Percentiles rank a stretch among this genome's conserved stretches.
Conservation (phyloP, 164 flowering plant species). For the Annona cherimola region DNA sequence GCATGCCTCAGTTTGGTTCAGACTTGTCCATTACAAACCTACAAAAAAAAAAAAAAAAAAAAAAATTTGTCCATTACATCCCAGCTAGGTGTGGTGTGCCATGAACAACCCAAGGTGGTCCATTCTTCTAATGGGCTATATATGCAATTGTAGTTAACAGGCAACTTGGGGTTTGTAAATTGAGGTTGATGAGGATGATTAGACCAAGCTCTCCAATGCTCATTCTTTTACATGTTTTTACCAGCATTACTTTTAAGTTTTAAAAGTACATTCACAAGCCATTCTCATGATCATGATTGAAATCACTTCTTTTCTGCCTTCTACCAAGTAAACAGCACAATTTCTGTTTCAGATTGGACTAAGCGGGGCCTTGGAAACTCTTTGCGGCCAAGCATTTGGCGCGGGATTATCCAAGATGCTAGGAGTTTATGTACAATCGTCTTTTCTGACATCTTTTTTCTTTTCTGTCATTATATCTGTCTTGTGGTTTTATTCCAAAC, state of each 20-base stretch:
- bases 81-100: too few relatives aligned
- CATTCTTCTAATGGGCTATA: too few relatives aligned
- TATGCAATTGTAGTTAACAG: too few relatives aligned
- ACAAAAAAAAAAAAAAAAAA: too few relatives aligned
- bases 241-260: background rate
- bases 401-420: constrained; percentile 54
- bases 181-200: too few relatives aligned
- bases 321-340: too few relatives aligned
- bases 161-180: too few relatives aligned
- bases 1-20: too few relatives aligned
- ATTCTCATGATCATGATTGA: background rate
- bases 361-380: constrained; percentile 89
- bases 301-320: background rate
- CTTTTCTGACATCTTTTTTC: constrained; percentile 51
- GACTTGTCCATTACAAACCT: too few relatives aligned
- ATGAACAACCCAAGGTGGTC: too few relatives aligned
- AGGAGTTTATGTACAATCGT: constrained; percentile 77
- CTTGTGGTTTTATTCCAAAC: constrained; percentile 67
- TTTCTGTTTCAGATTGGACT: constrained; percentile 46
- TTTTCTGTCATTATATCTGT: constrained; percentile 47
- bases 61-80: too few relatives aligned
- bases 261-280: background rate
- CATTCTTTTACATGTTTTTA: background rate
- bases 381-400: constrained; percentile 87
- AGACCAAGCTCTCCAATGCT: too few relatives aligned